phyloP scores from a whole-genome alignment of 805 yeast genomes.

The Tetrapisispora arboricola region DNA sequence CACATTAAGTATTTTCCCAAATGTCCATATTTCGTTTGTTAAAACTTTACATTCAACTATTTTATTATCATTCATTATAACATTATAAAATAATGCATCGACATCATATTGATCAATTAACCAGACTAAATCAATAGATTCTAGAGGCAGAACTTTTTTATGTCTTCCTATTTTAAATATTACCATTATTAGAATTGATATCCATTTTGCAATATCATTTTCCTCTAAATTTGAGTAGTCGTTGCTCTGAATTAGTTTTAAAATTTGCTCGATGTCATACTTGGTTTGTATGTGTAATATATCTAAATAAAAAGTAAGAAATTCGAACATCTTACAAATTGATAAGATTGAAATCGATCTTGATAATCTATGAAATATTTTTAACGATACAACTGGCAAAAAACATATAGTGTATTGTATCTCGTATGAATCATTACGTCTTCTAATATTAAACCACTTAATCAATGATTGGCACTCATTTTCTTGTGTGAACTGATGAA shows the following conservation, averaged over 20 bases:
- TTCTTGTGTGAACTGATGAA: constrained; percentile 7
- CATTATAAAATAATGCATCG: constrained; percentile 20
- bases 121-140: constrained; percentile 12
- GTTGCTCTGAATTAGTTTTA: constrained; percentile 4
- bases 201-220: constrained; percentile 7
- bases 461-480: constrained; percentile 10
- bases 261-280: constrained; percentile 3
- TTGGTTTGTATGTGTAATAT: constrained; percentile 11
- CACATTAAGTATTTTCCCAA: constrained; percentile 3
- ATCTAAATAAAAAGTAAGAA: constrained; percentile 9
- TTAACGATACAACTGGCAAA: constrained; percentile 20
- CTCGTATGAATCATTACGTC: constrained; percentile 13
- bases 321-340: constrained; percentile 16
- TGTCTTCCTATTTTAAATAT: constrained; percentile 11
- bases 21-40: constrained; percentile 10
- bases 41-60: constrained; percentile 9
- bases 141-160: constrained; percentile 10
- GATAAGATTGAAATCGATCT: constrained; percentile 13
- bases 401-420: constrained; percentile 19
- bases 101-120: constrained; percentile 20
- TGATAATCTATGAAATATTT: constrained; percentile 15
- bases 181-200: constrained; percentile 13
- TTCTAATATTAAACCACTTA: constrained; percentile 16
- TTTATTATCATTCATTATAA: constrained; percentile 6
- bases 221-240: constrained; percentile 1